Percentiles rank a stretch among this genome's conserved stretches.
phyloP scores from a whole-genome alignment of 1,139 yeast species.

The Yamadazyma atmosphaerica region DNA sequence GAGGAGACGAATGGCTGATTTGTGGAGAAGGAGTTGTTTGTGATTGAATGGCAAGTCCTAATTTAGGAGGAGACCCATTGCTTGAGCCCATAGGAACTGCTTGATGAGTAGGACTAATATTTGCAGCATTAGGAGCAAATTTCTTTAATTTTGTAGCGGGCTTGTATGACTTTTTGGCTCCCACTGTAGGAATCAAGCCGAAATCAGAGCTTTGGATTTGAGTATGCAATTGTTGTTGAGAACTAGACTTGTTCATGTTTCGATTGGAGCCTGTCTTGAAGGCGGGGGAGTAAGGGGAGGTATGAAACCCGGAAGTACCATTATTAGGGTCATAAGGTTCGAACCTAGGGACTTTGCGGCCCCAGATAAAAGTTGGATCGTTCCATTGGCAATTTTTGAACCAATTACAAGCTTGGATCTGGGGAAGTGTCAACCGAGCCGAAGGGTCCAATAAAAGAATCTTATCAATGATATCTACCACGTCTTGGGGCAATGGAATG shows the following conservation, averaged over 20 bases:
- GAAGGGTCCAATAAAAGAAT: constrained; percentile 54
- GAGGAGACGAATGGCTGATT: constrained; percentile 2
- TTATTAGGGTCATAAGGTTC: constrained; percentile 55
- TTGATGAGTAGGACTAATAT: constrained; percentile 10
- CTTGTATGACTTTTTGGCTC: constrained; percentile 28
- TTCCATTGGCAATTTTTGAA: constrained; percentile 44
- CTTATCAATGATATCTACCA: constrained; percentile 68
- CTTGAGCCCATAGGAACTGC: not conserved
- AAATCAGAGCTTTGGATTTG: constrained; percentile 42
- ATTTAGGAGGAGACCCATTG: constrained; percentile 13
- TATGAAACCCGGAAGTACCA: constrained; percentile 12
- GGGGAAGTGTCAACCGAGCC: constrained; percentile 33
- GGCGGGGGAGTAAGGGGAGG: constrained; percentile 33
- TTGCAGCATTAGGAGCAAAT: constrained; percentile 9
- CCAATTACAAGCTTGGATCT: constrained; percentile 40
- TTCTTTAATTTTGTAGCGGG: constrained; percentile 37
- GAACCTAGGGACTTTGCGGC: constrained; percentile 46
- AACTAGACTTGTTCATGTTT: constrained; percentile 38
- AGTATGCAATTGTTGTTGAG: constrained; percentile 44
- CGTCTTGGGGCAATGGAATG: constrained; percentile 58
- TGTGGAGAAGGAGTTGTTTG: constrained; percentile 1
- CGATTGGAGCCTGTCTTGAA: constrained; percentile 41
- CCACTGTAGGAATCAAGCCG: constrained; percentile 31
- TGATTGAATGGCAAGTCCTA: constrained; percentile 9
- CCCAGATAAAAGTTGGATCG: constrained; percentile 44